A percentile compares a stretch with the other conserved stretches of the same genome.
These are phyloP conservation scores for Hypoxylon sp. DNA, from an alignment of 2,329 filamentous ascomycete genomes.

Conservation along the genomic window DNA sequence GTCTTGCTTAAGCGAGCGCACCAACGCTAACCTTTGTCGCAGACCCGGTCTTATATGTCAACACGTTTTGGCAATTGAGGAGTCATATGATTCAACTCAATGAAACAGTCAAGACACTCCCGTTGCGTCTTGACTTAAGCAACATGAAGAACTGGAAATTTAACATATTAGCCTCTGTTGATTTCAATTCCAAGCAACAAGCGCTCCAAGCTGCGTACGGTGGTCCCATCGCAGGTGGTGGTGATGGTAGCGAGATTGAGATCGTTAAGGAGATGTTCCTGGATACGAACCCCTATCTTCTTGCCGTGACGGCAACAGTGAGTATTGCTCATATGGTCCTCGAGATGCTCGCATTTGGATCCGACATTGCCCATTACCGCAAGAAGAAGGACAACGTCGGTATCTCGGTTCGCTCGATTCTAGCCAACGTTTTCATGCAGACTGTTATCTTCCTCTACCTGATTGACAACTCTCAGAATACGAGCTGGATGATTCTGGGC, in stretches of 20 bases:
- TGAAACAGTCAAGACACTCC: conserved; percentile 85
- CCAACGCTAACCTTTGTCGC: conserved; percentile 57
- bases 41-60: conserved; percentile 88
- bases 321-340: conserved; percentile 94
- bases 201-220: conserved; percentile 84
- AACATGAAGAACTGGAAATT: conserved; percentile 93
- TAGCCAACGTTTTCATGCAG: conserved; percentile 99
- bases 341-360: conserved; percentile 96
- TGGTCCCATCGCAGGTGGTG: conserved; percentile 78
- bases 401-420: conserved; percentile 94
- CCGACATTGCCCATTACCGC: conserved; percentile 96
- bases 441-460: conserved; percentile 95
- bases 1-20: neutral
- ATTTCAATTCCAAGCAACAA: conserved; percentile 88
- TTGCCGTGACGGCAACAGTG: conserved; percentile 86
- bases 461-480: conserved; percentile 96
- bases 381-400: conserved; percentile 99
- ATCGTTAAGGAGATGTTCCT: conserved; percentile 97
- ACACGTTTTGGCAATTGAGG: conserved; percentile 97
- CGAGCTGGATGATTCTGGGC: conserved; percentile 98
- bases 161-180: conserved; percentile 84
- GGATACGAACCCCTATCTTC: conserved; percentile 92
- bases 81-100: conserved; percentile 94
- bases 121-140: conserved; percentile 85
- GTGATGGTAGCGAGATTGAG: conserved; percentile 94